A percentile compares a stretch with the other conserved stretches of the same genome.
These are phyloP conservation scores for Fraxinus anomala DNA, from an alignment of 257 asterid genomes.

Conservation along the genomic window DNA sequence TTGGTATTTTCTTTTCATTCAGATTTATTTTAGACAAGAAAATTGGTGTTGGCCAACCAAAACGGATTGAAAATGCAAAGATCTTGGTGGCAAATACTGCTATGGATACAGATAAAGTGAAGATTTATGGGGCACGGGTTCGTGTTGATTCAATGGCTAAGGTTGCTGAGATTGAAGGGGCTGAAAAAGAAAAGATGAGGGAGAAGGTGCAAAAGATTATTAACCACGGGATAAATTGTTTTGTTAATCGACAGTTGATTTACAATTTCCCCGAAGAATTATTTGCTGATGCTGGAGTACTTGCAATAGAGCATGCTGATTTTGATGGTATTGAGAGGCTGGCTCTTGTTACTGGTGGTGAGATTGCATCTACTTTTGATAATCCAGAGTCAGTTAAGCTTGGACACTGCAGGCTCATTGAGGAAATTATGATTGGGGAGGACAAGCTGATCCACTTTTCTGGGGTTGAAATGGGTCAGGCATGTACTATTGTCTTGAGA, in stretches of 20 bases:
- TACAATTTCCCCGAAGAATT: slow-evolving; percentile 96
- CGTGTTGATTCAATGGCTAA: slow-evolving; percentile 99
- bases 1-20: slow-evolving; percentile 25
- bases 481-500: slow-evolving; percentile 89
- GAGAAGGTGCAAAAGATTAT: slow-evolving; percentile 86
- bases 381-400: slow-evolving; percentile 94
- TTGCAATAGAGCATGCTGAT: slow-evolving; percentile 97
- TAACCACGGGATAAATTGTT: slow-evolving; percentile 90
- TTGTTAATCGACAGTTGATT: slow-evolving; percentile 88
- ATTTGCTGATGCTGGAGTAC: slow-evolving; percentile 95
- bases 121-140: slow-evolving; percentile 97
- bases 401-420: slow-evolving; percentile 90
- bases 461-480: slow-evolving; percentile 97
- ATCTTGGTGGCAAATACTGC: slow-evolving; percentile 97
- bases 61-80: slow-evolving; percentile 91
- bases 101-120: slow-evolving; percentile 98
- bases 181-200: slow-evolving; percentile 93
- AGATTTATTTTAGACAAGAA: slow-evolving; percentile 95
- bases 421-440: slow-evolving; percentile 99
- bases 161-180: slow-evolving; percentile 92
- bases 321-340: slow-evolving; percentile 93
- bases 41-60: slow-evolving; percentile 97
- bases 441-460: slow-evolving; percentile 95
- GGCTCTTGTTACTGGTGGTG: slow-evolving; percentile 95
- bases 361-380: slow-evolving; percentile 91